Base-by-base conservation (phyloP, 306 rosid species). In the Macrotyloma uniflorum region DNA sequence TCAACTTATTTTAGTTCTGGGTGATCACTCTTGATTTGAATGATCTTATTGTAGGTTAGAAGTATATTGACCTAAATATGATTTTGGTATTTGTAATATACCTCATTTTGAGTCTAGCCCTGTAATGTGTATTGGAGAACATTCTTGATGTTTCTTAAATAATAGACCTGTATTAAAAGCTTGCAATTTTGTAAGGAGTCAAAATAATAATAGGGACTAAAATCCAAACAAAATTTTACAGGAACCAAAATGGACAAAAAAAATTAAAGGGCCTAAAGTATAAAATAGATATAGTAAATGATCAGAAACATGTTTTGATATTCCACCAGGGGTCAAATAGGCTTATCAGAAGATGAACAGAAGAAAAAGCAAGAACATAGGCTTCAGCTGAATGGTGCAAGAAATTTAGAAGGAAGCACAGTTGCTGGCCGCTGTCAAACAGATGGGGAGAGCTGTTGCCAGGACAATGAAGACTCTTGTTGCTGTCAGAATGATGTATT, bases 261-360 rank as follows among this genome's bases (percentile, higher is more conserved):
- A 16, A 1, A n/a, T 50, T 18, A 50, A 0, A 49, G 43, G 43
- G 57, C 1, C 57, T 50, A 50, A 40, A 50, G 23, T 50, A 50
- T 50, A 50, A 50, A 7, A 50, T 50, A 12, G 2, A 3, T 18
- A 50, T n/a, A 36, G 42, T 8, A 36, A 10, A 38, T 38, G 43
- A 38, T 38, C 43, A 38, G 43, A 38, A 38, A 65, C 57, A 42
- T 77, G 45, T 63, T 72, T 72, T 16, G 28, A 64, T 32, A 30
- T 26, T 12, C 35, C 40, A 70, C 69, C 83, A 93, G 97, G 86
- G 97, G 97, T 54, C 96, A 89, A 83, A 89, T 90, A 91, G 93
- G 93, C 70, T 87, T 90, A 83, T 83, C 92, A n/a, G 91, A 93
- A 84, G 96, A 90, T 50, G 87, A 90, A 72, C 97, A 93, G 71